These are phyloP conservation scores for Pleurotus tuoliensis DNA, from an alignment of 768 basidiomycete genomes.

Conservation along the genomic window DNA sequence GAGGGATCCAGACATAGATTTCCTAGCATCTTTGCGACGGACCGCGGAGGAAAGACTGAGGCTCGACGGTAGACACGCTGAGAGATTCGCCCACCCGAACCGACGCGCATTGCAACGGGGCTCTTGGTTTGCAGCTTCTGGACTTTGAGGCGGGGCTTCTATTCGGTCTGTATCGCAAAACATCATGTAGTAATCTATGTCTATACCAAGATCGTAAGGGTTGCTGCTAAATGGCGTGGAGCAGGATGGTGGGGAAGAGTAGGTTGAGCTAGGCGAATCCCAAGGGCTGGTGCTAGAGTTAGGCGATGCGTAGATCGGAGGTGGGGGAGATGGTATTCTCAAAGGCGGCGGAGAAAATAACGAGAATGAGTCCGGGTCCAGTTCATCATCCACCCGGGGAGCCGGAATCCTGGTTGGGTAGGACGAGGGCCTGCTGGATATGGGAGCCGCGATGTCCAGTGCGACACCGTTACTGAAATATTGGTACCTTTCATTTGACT, in stretches of 20 bases:
- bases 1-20: neutral
- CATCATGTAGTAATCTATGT: conserved; percentile 2
- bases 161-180: neutral
- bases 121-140: neutral
- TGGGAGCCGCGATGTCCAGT: too few relatives aligned
- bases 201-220: neutral
- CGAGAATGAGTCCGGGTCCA: neutral
- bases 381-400: neutral
- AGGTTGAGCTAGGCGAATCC: neutral
- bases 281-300: neutral
- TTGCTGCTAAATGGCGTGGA: too few relatives aligned
- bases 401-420: neutral
- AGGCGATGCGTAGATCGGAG: neutral
- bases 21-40: neutral
- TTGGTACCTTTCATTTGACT: too few relatives aligned
- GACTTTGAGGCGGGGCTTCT: too few relatives aligned
- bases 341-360: conserved; percentile 1
- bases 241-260: neutral
- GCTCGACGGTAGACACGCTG: neutral
- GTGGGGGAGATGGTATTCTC: conserved; percentile 1
- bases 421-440: too few relatives aligned
- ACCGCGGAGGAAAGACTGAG: neutral
- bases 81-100: neutral
- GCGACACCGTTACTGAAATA: too few relatives aligned
- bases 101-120: neutral